Evolutionary conservation across 495 filamentous ascomycete species (phyloP), one percentile per base, ranked within the genome.

Genomic region (Tuber microsphaerosporum): DNA sequence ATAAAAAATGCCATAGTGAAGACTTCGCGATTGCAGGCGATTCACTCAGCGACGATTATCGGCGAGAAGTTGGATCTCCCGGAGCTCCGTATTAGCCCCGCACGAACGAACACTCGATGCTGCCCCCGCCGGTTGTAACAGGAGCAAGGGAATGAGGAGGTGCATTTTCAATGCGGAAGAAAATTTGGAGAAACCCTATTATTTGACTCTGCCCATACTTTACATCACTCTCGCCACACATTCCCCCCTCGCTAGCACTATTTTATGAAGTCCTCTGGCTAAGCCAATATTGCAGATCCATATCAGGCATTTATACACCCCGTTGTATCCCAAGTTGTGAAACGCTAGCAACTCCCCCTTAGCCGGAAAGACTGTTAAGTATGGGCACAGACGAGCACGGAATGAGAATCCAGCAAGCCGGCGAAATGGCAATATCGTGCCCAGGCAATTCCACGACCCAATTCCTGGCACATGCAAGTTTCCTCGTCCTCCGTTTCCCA

Each of bases 311-410:
- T 86, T 99, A 51, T 98, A 97, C 83, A 92, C 92, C 34, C 97
- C 89, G 86, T 97, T 79, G 86, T 98, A 71, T 88, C 93, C 72
- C 95, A 99, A 84, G 89, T 97, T 77, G 84, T 97, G 79, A 98
- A 97, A 84, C 88, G 95, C 84, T 99, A 93, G 93, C 90, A 97
- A 81, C 84, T 88, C n/a, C 85, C 97, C 22, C 85, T 89, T 71
- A 92, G 93, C 7, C 82, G 81, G 16, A 85, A 86, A 68, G 92
- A 3, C 86, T 93, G 77, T 85, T 98, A 10, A 89, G 90, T 81
- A 98, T 94, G 1, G 95, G 95, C 48, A 97, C 93, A n/a, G 95
- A 99, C 83, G 95, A 99, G 83, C 94, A 99, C 83, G 95, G 94
- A 26, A 93, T 97, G 90, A 98, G 98, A 88, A 91, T 98, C 71